Base-by-base conservation (phyloP, 148 eudicot species). In the Drosera capensis region DNA sequence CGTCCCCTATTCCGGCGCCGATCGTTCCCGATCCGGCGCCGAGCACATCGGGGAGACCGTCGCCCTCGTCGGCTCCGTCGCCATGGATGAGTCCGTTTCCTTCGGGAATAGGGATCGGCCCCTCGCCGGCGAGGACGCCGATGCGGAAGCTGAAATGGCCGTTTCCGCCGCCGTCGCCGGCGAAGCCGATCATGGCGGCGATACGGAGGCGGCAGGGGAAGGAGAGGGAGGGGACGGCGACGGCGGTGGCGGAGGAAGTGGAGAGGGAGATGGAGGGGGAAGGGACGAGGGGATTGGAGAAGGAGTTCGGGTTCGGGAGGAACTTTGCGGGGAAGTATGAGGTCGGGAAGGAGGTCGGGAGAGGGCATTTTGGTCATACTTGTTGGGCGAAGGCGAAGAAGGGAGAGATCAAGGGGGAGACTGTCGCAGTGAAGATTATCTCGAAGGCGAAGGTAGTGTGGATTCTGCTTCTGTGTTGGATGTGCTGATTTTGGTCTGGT, bases 351-450 rank as follows among this genome's bases (percentile, higher is more conserved):
- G 99, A 90, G 49, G 82, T 90, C 13, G 99, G 99, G 0, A 48
- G 95, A 66, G 99, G 99, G 63, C 99, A 90, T 85, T 90, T 90
- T 52, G 95, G 99, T 31, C 99, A 90, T 76, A 90, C 99, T 14
- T 90, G 99, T 43, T 71, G 73, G 78, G 99, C 94, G 0, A 84
- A 67, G 44, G 78, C 76, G 18, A 90, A 78, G 49, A 90, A 90
- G 25, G 99, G 99, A 0, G 86, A 70, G 46, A 58, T 85, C 15
- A 90, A 85, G 38, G 82, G 82, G 45, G 66, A 65, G 34, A 58
- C 64, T 29, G 88, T 85, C 43, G 99, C 95, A 47, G 85, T 90
- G 5, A 90, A 90, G 76, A 73, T 90, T 58, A 90, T 90, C 45
- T 80, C 95, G 40, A 90, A 90, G 74, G 94, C 88, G 63, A 90